Conservation (phyloP, 192 early-diverging fungal genomes). For the Coemansia sp. region DNA sequence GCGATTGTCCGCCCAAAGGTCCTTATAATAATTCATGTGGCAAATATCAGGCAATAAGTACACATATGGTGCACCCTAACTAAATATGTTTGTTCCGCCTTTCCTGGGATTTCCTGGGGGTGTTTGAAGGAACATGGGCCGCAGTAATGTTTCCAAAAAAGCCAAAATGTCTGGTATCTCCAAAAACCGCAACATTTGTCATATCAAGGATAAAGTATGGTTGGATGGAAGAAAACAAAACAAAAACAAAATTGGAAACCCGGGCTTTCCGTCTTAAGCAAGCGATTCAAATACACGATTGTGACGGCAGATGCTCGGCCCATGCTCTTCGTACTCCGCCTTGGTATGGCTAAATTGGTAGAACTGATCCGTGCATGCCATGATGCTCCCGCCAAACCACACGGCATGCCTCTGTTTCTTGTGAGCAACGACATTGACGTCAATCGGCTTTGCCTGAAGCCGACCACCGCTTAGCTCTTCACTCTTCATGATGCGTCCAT, state of each 20-base stretch:
- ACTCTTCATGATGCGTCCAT: conserved; percentile 70
- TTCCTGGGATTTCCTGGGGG: too few species aligned
- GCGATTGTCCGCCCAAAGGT: background rate
- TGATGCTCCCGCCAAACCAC: conserved; percentile 96
- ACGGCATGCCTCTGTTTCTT: conserved; percentile 99
- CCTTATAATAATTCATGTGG: background rate
- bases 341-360: conserved; percentile 93
- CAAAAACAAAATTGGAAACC: background rate
- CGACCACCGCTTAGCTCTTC: conserved; percentile 75
- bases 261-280: conserved; percentile 22
- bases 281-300: conserved; percentile 82
- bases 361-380: conserved; percentile 90
- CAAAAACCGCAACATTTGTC: background rate
- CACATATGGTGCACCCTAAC: too few species aligned
- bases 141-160: background rate
- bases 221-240: background rate
- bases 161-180: background rate
- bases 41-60: background rate
- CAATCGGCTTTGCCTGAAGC: conserved; percentile 79
- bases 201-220: too few species aligned
- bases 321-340: conserved; percentile 97
- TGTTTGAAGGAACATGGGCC: too few species aligned
- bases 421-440: conserved; percentile 97
- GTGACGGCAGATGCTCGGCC: conserved; percentile 91
- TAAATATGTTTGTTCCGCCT: too few species aligned